These are phyloP conservation scores for Naganishia albida DNA, from an alignment of 1,284 basidiomycete species.

Conservation along the genomic window DNA sequence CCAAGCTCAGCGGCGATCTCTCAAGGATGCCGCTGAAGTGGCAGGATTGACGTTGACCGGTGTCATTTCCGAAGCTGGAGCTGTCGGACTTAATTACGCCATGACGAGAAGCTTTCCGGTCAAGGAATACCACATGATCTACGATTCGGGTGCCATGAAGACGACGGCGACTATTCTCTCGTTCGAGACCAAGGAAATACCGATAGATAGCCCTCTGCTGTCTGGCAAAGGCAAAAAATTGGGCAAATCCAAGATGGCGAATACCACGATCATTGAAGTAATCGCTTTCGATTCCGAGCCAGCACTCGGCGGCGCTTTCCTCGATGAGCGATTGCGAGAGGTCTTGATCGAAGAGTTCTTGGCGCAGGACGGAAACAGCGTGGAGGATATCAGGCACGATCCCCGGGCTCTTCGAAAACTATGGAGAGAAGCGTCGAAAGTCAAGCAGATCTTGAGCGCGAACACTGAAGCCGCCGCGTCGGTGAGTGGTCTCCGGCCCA, in stretches of 20 bases:
- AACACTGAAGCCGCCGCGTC: constrained; percentile 75
- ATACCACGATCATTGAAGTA: constrained; percentile 74
- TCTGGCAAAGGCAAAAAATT: constrained; percentile 41
- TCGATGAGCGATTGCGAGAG: constrained; percentile 81
- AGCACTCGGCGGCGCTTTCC: constrained; percentile 72
- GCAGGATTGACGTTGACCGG: constrained; percentile 80
- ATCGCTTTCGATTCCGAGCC: constrained; percentile 78
- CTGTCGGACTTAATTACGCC: constrained; percentile 91
- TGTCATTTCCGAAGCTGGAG: constrained; percentile 89
- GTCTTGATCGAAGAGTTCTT: constrained; percentile 67
- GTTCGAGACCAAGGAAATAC: constrained; percentile 58
- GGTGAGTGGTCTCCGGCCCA: constrained; percentile 56
- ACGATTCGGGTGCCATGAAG: constrained; percentile 87
- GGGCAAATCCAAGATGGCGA: constrained; percentile 56
- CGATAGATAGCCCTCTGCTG: constrained; percentile 51
- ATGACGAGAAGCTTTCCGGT: constrained; percentile 85
- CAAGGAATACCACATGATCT: constrained; percentile 86
- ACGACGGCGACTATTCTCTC: constrained; percentile 83
- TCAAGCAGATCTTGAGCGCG: constrained; percentile 91
- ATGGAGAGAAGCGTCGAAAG: constrained; percentile 85
- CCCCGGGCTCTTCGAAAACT: constrained; percentile 87
- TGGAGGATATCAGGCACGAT: constrained; percentile 56
- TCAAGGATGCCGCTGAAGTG: constrained; percentile 87
- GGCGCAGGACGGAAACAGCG: constrained; percentile 35
- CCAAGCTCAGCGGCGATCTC: constrained; percentile 81